Conservation (phyloP, 2,329 filamentous ascomycete species). For the Thelonectria discophora region DNA sequence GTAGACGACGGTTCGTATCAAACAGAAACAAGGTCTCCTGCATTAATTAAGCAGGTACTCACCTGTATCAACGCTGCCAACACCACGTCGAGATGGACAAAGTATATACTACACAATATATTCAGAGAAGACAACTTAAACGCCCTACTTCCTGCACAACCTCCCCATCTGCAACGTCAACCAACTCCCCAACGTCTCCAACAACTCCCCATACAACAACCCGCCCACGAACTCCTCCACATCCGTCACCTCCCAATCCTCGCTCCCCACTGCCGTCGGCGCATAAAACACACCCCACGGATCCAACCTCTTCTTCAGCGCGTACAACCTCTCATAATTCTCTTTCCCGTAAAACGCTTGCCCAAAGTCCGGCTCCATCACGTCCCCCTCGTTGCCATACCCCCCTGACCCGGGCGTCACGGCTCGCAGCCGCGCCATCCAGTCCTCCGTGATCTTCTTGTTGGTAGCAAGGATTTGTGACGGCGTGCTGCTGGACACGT, state of each 20-base stretch:
- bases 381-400: conserved; percentile 47
- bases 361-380: conserved; percentile 45
- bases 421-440: conserved; percentile 25
- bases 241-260: conserved; percentile 27
- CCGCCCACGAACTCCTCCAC: conserved; percentile 13
- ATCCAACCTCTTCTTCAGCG: conserved; percentile 46
- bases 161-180: conserved; percentile 30
- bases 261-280: conserved; percentile 30
- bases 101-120: conserved; percentile 4
- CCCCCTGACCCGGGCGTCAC: conserved; percentile 36
- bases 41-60: too few species aligned
- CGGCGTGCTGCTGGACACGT: conserved; percentile 15
- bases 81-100: too few species aligned
- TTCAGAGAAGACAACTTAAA: not conserved
- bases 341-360: conserved; percentile 44
- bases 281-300: conserved; percentile 42
- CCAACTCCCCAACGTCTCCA: conserved; percentile 28
- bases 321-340: conserved; percentile 41
- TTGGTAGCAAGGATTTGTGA: conserved; percentile 37
- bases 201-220: conserved; percentile 21
- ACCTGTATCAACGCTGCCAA: too few species aligned
- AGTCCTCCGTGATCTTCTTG: conserved; percentile 36
- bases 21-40: too few species aligned
- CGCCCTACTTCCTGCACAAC: conserved; percentile 25
- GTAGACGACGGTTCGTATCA: too few species aligned